Base-by-base conservation (phyloP, 768 basidiomycete species). In the Chalciporus piperatus region DNA sequence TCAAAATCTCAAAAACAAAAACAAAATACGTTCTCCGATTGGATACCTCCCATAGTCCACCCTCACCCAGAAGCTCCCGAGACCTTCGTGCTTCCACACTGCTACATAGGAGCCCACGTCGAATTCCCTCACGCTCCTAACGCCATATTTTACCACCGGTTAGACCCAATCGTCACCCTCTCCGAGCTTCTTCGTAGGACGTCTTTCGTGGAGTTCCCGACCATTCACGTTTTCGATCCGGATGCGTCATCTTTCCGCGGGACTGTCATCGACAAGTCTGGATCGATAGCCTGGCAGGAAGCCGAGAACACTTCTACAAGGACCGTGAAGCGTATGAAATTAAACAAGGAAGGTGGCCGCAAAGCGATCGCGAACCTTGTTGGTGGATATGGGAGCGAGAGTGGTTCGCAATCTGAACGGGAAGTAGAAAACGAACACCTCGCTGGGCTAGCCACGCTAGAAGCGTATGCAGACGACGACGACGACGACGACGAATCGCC, bases 161-260 rank as follows among this genome's bases (percentile, higher is more conserved):
- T 93, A 12, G 81, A 88, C 45, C 69, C 78, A 3, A 63, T 69
- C 4, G 58, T 76, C 39, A 66, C 76, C 20, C 72, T 95, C 23
- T 60, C 64, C 10, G 59, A 64, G 22, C 68, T 77, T 8, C 71
- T 96, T 41, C 74, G 72, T 32, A 70, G 81, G 45, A 87, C 81
- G 39, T 73, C 80, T 25, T 92, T 93, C 66, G 77, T 88, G 28
- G 93, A 96, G 66, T 96, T 81, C 61, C 93, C 93, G 7, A 84
- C 84, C 1, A 81, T 96, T 41, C 86, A 92, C 49, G 68, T 95
- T 6, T 85, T 84, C 75, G 81, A 85, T 42, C 79, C 70, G 20
- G 72, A 65, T 17, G 70, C 83, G 27, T 67, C 67, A 4, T 69
- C 59, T 13, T 93, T 91, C 67, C 69, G 67, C 8, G 85, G 82